Base-by-base conservation (phyloP, 1,284 basidiomycete genomes). In the Austroboletus novae-zelandiae region DNA sequence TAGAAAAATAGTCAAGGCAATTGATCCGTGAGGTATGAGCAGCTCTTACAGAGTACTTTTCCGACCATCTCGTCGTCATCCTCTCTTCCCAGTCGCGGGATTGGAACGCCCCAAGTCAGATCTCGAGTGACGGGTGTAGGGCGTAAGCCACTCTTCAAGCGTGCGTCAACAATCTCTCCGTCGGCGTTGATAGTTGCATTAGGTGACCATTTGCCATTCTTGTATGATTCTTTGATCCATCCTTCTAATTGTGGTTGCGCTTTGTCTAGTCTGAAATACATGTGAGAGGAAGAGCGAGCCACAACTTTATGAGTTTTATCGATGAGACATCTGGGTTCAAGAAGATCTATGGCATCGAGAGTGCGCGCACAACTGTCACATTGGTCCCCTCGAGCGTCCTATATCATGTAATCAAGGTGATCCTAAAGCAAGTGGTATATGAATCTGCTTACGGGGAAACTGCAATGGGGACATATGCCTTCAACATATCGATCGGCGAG, bases 341-440 rank as follows among this genome's bases (percentile, higher is more conserved):
- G 81, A 54, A 99, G 83, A 62, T 98, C 94, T 53, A 96, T 83
- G 2, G 94, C 91, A 54, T 97, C 96, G 47, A 97, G 82, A 9
- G 96, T 97, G 57, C 94, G 83, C 39, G 89, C 85, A 66, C 97
- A 99, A 53, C 86, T 80, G 71, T 99, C 97, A 71, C 97, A 99
- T 77, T 99, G 97, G 70, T 99, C 97, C 10, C 97, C 97, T 42
- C 97, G 89, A 35, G 96, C 97, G 60, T 98, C 96, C 88, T 93
- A 60, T 45, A 47, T 47, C 20, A 42, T 48, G 15, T 18, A 17
- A 29, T 45, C 43, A 36, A 15, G 20, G 32, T 29, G 15, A 45
- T 35, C 37, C 47, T 17, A 32, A 9, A 32, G 3, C 14, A 27
- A 39, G 6, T 1, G 15, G 17, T 60, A 44, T 13, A 35, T 73